Evolutionary conservation across 1,284 basidiomycete species (phyloP), one percentile per base, ranked within the genome.

Genomic region (Polyporus tsugae): DNA sequence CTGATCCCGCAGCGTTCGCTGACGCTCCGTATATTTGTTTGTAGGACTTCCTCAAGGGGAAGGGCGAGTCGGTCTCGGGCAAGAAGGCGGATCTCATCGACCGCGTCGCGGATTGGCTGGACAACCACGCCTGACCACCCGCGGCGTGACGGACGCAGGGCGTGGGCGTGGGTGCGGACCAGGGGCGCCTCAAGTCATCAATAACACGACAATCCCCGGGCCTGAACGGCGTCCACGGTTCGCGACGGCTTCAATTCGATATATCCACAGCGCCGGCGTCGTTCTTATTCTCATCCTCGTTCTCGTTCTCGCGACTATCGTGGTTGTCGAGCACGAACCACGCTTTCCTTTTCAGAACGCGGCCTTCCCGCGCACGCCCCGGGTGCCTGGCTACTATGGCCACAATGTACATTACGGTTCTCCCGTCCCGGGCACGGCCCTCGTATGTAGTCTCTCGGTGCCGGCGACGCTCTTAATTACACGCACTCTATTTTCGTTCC

Each of bases 71-170:
- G 13, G 81, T 84, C 15, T 86, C 87, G 42, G 93, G 93, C 3
- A 92, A 86, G 80, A 95, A 94, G 78, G 85, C 83, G 11, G 92
- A 92, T 2, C 81, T 95, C 60, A 70, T 92, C 6, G 88, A 91
- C 64, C 86, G 91, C 35, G 84, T 90, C 6, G 77, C 78, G 25
- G 86, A 88, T 38, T 93, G 88, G 86, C 77, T 93, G 65, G 84
- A 86, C 62, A 78, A 79, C 29, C 84, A 89, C 38, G 52, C 49
- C 52, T 13, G 13, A 41, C 13, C 41, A 41, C 41, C 15, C 41
- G 41, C 41, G 41, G 41, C 41, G 41, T 19, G 10, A 11, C 39
- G 44, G 15, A 46, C 44, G 44, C 44, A 19, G 22, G 46, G 46
- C 22, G 46, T 10, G 44, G 7, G 9, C 44, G n/a, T 46, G n/a